Conservation (phyloP, 176 grass and related monocot genomes). For the Oryza rufipogon region DNA sequence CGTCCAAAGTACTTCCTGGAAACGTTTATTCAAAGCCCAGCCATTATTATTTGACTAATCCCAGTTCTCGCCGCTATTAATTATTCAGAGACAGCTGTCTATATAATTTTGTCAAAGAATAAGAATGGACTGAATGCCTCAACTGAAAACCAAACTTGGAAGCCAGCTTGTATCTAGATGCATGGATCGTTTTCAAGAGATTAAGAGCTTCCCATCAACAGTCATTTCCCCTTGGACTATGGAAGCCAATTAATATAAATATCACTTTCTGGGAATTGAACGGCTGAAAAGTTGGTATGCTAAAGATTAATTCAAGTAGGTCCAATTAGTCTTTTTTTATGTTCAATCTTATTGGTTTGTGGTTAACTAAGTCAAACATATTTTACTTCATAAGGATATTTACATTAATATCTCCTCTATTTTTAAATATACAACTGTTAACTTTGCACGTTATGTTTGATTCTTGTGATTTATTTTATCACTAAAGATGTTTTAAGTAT, state of each 20-base stretch:
- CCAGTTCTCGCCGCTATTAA: neutral
- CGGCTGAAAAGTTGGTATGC: neutral
- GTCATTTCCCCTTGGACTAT: neutral
- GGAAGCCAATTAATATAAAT: too few species aligned
- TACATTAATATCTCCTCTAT: too few species aligned
- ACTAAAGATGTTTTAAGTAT: too few species aligned
- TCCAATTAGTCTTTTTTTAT: too few species aligned
- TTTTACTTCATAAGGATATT: neutral
- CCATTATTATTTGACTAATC: neutral
- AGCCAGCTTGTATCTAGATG: neutral
- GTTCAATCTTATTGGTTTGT: too few species aligned
- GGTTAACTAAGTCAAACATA: too few species aligned
- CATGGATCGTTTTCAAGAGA: neutral
- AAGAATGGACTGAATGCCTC: neutral
- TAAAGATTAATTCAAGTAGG: neutral
- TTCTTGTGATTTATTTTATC: too few species aligned
- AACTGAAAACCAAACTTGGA: neutral
- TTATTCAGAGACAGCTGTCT: neutral
- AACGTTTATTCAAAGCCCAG: neutral
- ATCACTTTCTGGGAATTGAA: neutral
- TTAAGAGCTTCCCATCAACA: neutral
- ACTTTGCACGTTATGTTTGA: too few species aligned
- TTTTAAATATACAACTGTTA: too few species aligned
- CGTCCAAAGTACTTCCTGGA: neutral
- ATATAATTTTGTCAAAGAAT: neutral